Evolutionary conservation across 2,329 filamentous ascomycete species (phyloP).

Genomic region (Cyphellophora attinorum): DNA sequence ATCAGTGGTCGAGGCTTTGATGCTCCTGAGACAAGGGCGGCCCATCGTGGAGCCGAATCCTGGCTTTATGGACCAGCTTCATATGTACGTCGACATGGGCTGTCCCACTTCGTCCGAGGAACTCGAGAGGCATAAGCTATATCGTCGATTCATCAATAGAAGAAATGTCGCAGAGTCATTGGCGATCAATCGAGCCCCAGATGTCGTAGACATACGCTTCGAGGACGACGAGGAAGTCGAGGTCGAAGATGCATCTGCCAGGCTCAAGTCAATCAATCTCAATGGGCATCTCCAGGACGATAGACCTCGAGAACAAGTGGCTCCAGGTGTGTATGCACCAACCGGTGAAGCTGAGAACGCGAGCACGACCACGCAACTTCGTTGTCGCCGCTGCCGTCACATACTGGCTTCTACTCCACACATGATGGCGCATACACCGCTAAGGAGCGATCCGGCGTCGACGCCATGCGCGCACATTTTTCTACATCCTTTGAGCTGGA

Average conservation of each 20-base stretch:
- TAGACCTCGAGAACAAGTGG: constrained; percentile 2
- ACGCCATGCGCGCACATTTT: constrained; percentile 71
- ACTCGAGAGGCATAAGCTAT: constrained; percentile 50
- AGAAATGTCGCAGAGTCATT: constrained; percentile 58
- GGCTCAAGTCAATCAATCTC: not conserved
- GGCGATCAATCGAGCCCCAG: constrained; percentile 68
- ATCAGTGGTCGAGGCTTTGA: constrained; percentile 44
- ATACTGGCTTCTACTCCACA: constrained; percentile 57
- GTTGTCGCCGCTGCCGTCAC: constrained; percentile 82
- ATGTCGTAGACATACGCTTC: constrained; percentile 66
- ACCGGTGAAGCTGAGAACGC: constrained; percentile 5
- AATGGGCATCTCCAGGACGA: not conserved
- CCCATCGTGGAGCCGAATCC: constrained; percentile 79
- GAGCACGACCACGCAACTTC: constrained; percentile 33
- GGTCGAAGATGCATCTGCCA: constrained; percentile 6
- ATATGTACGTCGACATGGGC: constrained; percentile 79
- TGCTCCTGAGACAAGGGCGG: constrained; percentile 58
- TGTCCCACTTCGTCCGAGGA: constrained; percentile 61
- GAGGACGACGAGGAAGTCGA: constrained; percentile 40
- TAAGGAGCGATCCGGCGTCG: constrained; percentile 9
- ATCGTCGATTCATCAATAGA: constrained; percentile 69
- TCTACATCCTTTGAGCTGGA: constrained; percentile 88
- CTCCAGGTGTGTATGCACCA: not conserved
- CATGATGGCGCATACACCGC: constrained; percentile 31
- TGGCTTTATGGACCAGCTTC: constrained; percentile 83